phyloP scores from a whole-genome alignment of 2,329 filamentous ascomycete species.

The Pseudogymnoascus sp. region DNA sequence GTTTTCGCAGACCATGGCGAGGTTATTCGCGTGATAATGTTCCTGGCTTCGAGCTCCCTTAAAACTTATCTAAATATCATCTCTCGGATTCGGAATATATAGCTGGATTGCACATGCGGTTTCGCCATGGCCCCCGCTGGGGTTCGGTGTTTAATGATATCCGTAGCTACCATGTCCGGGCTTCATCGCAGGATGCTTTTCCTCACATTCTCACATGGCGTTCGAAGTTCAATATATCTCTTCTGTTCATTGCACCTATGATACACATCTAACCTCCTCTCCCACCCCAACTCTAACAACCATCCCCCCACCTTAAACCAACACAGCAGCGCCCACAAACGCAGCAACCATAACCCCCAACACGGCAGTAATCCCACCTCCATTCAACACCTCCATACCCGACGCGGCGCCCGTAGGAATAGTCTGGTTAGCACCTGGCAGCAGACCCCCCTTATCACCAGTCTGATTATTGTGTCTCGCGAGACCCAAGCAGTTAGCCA shows the following conservation, averaged over 20 bases:
- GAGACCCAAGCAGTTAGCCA: slow-evolving; percentile 31
- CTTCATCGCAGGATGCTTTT: too few species aligned
- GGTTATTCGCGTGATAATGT: too few species aligned
- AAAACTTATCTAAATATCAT: too few species aligned
- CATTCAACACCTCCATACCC: background rate
- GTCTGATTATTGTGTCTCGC: slow-evolving; percentile 15
- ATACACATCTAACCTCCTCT: background rate
- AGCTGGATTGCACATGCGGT: too few species aligned
- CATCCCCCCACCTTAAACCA: background rate
- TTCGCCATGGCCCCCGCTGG: too few species aligned
- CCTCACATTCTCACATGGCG: too few species aligned
- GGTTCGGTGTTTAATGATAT: too few species aligned
- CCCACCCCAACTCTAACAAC: background rate
- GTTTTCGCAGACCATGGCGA: too few species aligned
- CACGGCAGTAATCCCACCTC: background rate
- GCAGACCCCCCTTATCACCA: background rate
- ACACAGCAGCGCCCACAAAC: background rate
- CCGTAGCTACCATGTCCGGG: too few species aligned
- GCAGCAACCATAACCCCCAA: background rate
- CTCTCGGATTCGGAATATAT: too few species aligned
- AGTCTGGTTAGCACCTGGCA: background rate
- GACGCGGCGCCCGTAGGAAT: background rate
- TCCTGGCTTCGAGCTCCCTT: too few species aligned
- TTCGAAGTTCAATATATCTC: background rate
- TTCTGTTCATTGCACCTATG: background rate